Base-by-base conservation (phyloP, 2,329 filamentous ascomycete genomes). In the Didymella pomorum region DNA sequence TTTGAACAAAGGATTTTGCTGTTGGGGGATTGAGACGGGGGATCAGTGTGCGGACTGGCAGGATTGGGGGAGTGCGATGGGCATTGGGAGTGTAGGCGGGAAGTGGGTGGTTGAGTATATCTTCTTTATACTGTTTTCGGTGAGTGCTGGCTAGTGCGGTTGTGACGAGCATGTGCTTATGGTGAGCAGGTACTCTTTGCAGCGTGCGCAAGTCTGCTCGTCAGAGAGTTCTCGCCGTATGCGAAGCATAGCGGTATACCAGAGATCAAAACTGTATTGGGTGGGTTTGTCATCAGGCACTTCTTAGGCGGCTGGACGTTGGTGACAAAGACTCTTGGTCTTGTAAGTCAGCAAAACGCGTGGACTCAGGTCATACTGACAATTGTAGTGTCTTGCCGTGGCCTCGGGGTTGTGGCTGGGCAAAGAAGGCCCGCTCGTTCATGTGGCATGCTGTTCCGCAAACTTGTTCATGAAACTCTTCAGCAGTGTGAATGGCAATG, bases 201-300 rank as follows among this genome's bases (percentile, higher is more conserved):
- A 25, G 82, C 87, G 35, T 86, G 84, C 57, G 92, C 95, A 10
- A 91, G 90, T 52, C 74, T 93, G 52, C 80, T 98, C 52, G 93
- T 98, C 14, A 87, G 89, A 68, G 87, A 89, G 68, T 98, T 93
- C 77, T 92, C 92, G 23, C 83, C 90, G 5, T 92, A 97, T 78
- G 94, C 94, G 46, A 94, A 91, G 74, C 94, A 98, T 72, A 97
- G 92, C 74, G 94, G 94, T 78, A 97, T 99, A 67, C 93, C 94
- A 6, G 94, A 99, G 81, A 96, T 99, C 79, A 99, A 99, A 82
- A 97, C 93, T 2, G 87, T 99, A 9, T 81, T 99, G 52, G 94
- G 94, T 39, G 94, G 94, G 6, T 97, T 97, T 75, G 89, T 99
- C 29, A 97, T 99, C 61, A 86, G 89, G 60, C 86, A 89, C 58